Base-by-base conservation (phyloP, 139 green algal genomes). In the Coelastrella sp. region DNA sequence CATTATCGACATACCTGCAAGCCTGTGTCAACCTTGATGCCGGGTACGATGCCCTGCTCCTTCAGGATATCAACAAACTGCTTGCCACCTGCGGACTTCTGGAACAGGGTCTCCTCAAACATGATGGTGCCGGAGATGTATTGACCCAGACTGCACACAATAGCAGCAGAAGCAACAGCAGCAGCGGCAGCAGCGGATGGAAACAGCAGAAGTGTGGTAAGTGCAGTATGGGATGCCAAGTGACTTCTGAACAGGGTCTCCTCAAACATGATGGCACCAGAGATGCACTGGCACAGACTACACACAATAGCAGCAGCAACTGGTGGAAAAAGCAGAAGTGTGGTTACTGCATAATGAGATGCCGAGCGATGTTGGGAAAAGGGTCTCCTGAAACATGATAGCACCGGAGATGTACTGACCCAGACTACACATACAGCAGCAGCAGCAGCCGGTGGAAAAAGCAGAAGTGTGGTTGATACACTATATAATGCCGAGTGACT, bases 41-140 rank as follows among this genome's bases (percentile, higher is more conserved):
- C 96, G 59, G 96, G 96, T 20, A 96, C 84, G 86, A 98, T 96
- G 88, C 96, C 96, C 89, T 97, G 93, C 58, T 95, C 92, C 87
- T 97, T 97, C 89, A 99, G 90, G 56, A 96, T 91, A 87, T 99
- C 96, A 47, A 99, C 97, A 90, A 99, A 98, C 77, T 94, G 93
- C 77, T 90, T 93, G 87, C 97, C 97, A 74, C 94, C 94, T 73
- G 92, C 90, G 91, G 91, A 84, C 73, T 93, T 96, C 96, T 99
- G 98, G 97, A 97, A 99, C 81, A 99, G 97, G 56, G 98, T 99
- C 97, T 99, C 98, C 89, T 99, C 98, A 95, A 99, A 99, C 96
- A 99, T 97, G 95, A 99, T 99, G 83, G 76, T 79, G 66, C 94
- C 96, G 32, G 84, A 94, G 92, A 99, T 97, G 94, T 99, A 98